Base-by-base conservation (phyloP, 352 stramenopile species). In the Phytopythium mirpurense region DNA sequence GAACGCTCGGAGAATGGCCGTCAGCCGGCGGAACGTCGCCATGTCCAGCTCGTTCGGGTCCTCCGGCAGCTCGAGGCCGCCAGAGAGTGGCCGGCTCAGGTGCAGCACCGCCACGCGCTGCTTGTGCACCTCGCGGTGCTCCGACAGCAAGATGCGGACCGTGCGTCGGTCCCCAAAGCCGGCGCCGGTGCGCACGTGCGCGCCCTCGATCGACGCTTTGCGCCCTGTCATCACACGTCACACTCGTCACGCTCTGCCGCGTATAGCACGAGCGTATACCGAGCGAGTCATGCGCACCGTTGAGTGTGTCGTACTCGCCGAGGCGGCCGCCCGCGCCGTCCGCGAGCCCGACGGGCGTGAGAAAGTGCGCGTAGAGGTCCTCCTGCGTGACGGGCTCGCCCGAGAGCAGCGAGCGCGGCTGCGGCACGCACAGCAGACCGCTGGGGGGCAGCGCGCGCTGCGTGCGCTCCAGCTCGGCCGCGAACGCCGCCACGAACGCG, bases 31-130 rank as follows among this genome's bases (percentile, higher is more conserved):
- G 36, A 88, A 88, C 19, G 82, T 92, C 3, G 72, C 73, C 11
- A 83, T 56, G 47, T 92, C 82, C 36, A 92, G 78, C 58, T 89
- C 82, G 21, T 78, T 85, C 29, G 72, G 76, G 47, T 92, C 78
- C 43, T 90, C 75, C 0, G 78, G 82, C n/a, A 89, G 45, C 24
- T 66, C 55, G 14, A 92, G 66, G 31, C 82, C 82, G 11, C 79
- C 79, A 27, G 76, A 59, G 6, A 92, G 66, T 11, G 82, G 78
- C n/a, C 79, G 70, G 56, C 79, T 92, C 36, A 86, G 52, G 59
- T 89, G 75, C 43, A 92, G 61, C 47, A 92, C 67, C 21, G 69
- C 85, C 49, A 90, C 61, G 23, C 72, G 54, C 56, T 90, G 79
- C 29, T 61, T 55, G 1, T 71, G 56, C 21, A 90, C 60, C 49